Conservation (phyloP, 352 stramenopile species). For the Globisporangium barbulae region DNA sequence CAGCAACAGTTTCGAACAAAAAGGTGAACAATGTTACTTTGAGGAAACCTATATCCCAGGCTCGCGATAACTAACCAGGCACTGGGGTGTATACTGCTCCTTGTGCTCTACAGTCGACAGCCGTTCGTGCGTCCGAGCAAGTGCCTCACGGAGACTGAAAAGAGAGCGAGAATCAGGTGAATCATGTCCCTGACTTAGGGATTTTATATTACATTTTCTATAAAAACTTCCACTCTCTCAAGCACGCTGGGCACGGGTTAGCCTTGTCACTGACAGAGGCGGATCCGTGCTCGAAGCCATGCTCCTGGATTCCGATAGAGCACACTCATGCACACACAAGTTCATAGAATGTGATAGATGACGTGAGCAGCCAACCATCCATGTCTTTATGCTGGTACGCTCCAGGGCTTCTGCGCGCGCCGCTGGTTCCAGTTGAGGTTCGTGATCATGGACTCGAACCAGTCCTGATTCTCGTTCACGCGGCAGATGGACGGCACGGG, state of each 20-base stretch:
- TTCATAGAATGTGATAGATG: background rate
- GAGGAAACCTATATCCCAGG: background rate
- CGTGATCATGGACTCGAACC: conserved; percentile 91
- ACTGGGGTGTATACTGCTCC: background rate
- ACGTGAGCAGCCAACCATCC: background rate
- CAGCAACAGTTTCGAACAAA: conserved; percentile 14
- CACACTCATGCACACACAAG: conserved; percentile 2
- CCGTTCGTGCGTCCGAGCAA: conserved; percentile 1
- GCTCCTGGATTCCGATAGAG: conserved; percentile 1
- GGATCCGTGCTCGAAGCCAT: background rate
- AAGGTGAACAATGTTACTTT: conserved; percentile 13
- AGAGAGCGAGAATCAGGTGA: background rate
- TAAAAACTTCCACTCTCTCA: conserved; percentile 10
- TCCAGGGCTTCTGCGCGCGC: conserved; percentile 78
- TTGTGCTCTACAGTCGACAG: background rate
- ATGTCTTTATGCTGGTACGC: conserved; percentile 14
- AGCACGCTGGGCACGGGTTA: background rate
- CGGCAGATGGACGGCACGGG: conserved; percentile 85
- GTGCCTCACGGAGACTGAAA: background rate
- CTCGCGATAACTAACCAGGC: background rate
- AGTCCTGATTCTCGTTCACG: conserved; percentile 90
- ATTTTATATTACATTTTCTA: conserved; percentile 18
- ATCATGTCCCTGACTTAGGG: conserved; percentile 1
- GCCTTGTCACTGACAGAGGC: background rate
- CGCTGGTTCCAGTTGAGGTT: conserved; percentile 93